These are phyloP conservation scores for Gossypium aridum DNA, from an alignment of 441 rosid genomes.

Conservation along the genomic window DNA sequence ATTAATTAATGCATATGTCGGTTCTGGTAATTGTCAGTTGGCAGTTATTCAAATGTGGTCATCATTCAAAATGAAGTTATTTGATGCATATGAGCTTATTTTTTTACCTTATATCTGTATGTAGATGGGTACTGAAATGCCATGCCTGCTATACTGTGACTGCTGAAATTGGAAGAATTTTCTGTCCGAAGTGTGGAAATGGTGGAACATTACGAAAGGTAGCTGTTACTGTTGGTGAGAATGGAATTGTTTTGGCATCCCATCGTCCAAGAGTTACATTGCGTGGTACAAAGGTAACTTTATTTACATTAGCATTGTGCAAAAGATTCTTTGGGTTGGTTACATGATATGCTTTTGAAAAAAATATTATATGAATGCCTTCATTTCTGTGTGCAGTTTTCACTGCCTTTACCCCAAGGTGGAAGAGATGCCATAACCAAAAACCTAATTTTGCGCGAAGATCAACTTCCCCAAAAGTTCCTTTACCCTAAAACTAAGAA, in stretches of 20 bases:
- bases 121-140: constrained; percentile 88
- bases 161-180: constrained; percentile 71
- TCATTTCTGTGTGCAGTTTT: constrained; percentile 42
- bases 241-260: constrained; percentile 62
- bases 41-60: neutral
- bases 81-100: neutral
- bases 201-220: constrained; percentile 89
- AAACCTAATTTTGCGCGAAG: constrained; percentile 77
- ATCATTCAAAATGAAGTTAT: neutral
- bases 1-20: neutral
- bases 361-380: neutral
- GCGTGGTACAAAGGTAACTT: constrained; percentile 82
- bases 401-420: constrained; percentile 82
- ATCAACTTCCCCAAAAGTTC: constrained; percentile 83
- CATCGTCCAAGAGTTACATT: constrained; percentile 57
- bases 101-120: constrained; percentile 6
- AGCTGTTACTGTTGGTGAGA: constrained; percentile 76
- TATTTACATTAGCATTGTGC: neutral
- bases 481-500: constrained; percentile 79
- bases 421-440: constrained; percentile 85
- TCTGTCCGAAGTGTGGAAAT: constrained; percentile 93
- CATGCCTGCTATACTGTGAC: constrained; percentile 94
- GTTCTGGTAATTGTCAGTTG: neutral
- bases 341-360: neutral
- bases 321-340: neutral